Conservation (phyloP, 1,284 basidiomycete species). For the Trichosporon sp. region DNA sequence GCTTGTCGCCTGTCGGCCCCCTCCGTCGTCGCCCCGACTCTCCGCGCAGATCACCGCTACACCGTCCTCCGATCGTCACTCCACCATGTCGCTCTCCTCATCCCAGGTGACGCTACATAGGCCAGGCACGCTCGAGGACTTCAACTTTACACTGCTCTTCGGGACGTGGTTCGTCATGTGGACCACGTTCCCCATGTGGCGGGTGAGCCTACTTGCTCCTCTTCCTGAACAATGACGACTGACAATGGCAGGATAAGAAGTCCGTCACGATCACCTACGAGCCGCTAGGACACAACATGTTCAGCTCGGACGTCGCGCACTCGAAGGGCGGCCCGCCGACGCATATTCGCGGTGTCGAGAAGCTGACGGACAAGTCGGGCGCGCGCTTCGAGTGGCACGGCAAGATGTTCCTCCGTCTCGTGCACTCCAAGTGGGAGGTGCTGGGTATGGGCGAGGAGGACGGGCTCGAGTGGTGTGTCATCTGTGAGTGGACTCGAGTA, state of each 20-base stretch:
- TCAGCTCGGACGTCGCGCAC: conserved; percentile 25
- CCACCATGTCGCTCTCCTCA: background rate
- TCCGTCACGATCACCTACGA: conserved; percentile 23
- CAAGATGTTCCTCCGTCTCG: conserved; percentile 58
- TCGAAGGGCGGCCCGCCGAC: conserved; percentile 4
- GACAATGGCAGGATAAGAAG: conserved; percentile 17
- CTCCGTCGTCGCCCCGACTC: background rate
- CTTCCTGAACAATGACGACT: background rate
- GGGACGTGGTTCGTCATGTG: conserved; percentile 60
- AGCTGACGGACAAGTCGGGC: conserved; percentile 35
- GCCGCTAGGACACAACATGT: background rate
- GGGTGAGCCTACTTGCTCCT: conserved; percentile 44
- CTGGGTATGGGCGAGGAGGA: conserved; percentile 55
- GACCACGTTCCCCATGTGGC: conserved; percentile 62
- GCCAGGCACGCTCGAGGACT: conserved; percentile 26
- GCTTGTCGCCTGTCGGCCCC: background rate
- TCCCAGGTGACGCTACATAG: conserved; percentile 13
- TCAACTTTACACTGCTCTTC: conserved; percentile 57
- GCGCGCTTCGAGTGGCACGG: conserved; percentile 61
- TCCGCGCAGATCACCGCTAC: background rate
- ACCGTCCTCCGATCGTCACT: background rate
- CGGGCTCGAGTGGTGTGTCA: conserved; percentile 59
- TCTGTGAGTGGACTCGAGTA: conserved; percentile 48
- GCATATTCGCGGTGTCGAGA: conserved; percentile 56
- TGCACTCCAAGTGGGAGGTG: conserved; percentile 61